Conservation (phyloP, 202 grass and related monocot genomes). For the Zoysia matrella region DNA sequence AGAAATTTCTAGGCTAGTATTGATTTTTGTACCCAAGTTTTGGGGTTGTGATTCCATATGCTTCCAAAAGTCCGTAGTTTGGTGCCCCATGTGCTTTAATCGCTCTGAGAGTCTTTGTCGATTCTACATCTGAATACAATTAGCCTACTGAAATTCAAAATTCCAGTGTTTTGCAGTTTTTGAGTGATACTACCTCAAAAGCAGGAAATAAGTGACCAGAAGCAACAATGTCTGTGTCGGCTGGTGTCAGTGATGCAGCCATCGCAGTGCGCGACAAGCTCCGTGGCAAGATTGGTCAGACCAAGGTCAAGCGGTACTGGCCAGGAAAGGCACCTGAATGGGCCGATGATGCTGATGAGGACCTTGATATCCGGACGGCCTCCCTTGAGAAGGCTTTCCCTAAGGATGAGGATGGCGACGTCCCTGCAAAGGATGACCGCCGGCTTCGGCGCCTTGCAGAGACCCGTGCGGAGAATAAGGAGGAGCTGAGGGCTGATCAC, state of each 20-base stretch:
- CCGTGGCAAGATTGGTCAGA: conserved; percentile 75
- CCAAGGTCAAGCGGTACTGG: conserved; percentile 80
- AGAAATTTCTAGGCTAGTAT: too few relatives aligned
- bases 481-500: not conserved
- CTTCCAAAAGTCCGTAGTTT: too few relatives aligned
- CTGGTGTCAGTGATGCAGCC: conserved; percentile 80
- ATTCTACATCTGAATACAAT: not conserved
- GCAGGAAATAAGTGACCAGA: not conserved
- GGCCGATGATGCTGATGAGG: conserved; percentile 32
- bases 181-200: not conserved
- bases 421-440: conserved; percentile 56
- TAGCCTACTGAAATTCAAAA: not conserved
- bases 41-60: too few relatives aligned
- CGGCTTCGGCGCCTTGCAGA: not conserved
- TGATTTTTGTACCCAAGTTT: too few relatives aligned
- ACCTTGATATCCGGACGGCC: not conserved
- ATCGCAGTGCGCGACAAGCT: conserved; percentile 59
- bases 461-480: not conserved
- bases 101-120: too few relatives aligned
- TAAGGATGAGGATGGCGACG: conserved; percentile 34
- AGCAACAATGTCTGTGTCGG: conserved; percentile 71
- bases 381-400: conserved; percentile 24
- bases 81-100: too few relatives aligned
- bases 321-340: conserved; percentile 67
- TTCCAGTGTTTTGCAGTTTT: not conserved